Base-by-base conservation (phyloP, 106 monocot species). In the Cymbidium sinense region DNA sequence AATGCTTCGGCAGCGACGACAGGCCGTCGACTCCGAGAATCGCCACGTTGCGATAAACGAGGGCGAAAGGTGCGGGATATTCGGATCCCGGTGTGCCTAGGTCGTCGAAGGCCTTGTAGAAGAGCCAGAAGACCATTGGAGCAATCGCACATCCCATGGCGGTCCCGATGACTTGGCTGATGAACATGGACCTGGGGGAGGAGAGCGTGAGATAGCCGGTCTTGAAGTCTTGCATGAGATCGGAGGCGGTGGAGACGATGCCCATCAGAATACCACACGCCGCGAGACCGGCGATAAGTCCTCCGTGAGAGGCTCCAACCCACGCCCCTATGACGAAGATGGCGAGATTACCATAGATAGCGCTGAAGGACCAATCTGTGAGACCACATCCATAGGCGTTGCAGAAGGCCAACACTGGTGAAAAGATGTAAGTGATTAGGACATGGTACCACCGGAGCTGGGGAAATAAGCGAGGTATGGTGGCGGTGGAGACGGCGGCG, bases 211-310 rank as follows among this genome's bases (percentile, higher is more conserved):
- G 75, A 54, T 92, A 81, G 1, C 85, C 87, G 0, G 87, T 87
- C 74, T 83, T 85, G 78, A 90, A 85, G 76, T 90, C 86, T 51
- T 91, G 88, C 87, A 87, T 92, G 13, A 93, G 81, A 34, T 93
- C 93, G 0, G 89, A 54, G 19, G 93, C 76, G 0, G 81, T 84
- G 5, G 76, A 70, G 0, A 84, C 84, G 18, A 86, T 80, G 54
- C 51, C 78, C 87, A 82, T 82, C 76, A 93, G 80, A 13, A 90
- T 80, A 0, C 93, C 93, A 44, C 89, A 89, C 2, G 82, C 85
- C 0, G 81, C 81, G 5, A 92, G 85, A 21, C 89, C 85, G 0
- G 83, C 92, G 20, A 85, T 70, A 5, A 80, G 85, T 5, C 87
- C 87, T 12, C 86, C 83, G 10, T 79, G 19, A 17, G 75, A 44